Conservation (phyloP, 2,329 filamentous ascomycete genomes). For the Talaromyces sp. region DNA sequence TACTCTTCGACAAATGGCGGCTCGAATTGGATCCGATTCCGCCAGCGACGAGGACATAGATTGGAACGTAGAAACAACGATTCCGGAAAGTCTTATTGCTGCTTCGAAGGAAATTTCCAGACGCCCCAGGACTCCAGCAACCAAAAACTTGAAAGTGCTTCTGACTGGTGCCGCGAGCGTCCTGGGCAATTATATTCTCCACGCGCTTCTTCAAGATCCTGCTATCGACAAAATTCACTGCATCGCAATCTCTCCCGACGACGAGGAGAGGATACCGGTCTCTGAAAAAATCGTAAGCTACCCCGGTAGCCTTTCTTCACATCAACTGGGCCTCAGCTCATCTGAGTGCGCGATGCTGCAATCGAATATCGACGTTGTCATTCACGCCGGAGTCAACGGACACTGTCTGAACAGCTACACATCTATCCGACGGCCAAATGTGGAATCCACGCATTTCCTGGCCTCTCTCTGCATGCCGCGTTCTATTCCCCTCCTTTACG, state of each 20-base stretch:
- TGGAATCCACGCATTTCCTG: conserved; percentile 22
- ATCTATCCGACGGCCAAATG: conserved; percentile 22
- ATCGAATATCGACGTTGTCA: conserved; percentile 40
- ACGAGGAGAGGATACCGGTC: conserved; percentile 6
- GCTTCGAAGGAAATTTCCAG: too few species aligned
- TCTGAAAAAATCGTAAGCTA: conserved; percentile 30
- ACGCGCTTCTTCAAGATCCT: conserved; percentile 28
- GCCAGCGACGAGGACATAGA: conserved; percentile 24
- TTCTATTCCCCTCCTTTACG: conserved; percentile 27
- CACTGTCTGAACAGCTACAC: conserved; percentile 27
- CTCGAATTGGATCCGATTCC: not conserved
- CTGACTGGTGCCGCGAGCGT: conserved; percentile 33
- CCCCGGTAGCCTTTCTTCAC: conserved; percentile 34
- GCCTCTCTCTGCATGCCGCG: conserved; percentile 16
- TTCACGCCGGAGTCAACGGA: conserved; percentile 48
- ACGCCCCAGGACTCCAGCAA: not conserved
- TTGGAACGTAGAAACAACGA: conserved; percentile 37
- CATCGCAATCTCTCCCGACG: conserved; percentile 30
- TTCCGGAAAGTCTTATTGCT: not conserved
- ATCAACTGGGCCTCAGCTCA: conserved; percentile 37
- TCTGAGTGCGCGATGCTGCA: conserved; percentile 27
- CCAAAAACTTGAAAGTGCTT: conserved; percentile 12
- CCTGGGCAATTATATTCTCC: conserved; percentile 37
- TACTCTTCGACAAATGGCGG: conserved; percentile 19
- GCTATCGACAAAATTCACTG: conserved; percentile 40